Evolutionary conservation across 495 filamentous ascomycete genomes (phyloP).

Genomic region (Penicilliopsis zonata): DNA sequence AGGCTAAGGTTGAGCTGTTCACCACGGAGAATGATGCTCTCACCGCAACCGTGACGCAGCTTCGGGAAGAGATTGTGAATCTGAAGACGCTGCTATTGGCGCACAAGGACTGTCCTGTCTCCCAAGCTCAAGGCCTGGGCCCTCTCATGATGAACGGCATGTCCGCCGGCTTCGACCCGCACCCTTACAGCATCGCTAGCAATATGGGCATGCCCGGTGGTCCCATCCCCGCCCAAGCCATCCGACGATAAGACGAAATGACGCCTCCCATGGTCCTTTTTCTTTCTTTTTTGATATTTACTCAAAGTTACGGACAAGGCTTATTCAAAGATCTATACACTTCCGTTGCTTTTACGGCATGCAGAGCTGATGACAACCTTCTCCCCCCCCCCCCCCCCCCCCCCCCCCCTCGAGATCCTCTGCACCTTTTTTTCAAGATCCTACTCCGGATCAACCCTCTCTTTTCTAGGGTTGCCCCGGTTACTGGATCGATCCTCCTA

Average conservation of each 20-base stretch:
- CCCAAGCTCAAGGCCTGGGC: conserved; percentile 72
- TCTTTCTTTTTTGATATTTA: too few relatives aligned
- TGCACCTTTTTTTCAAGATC: too few relatives aligned
- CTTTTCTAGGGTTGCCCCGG: too few relatives aligned
- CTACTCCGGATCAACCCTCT: too few relatives aligned
- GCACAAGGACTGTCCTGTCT: conserved; percentile 94
- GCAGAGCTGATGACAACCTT: too few relatives aligned
- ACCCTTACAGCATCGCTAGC: conserved; percentile 24
- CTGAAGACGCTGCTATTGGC: conserved; percentile 87
- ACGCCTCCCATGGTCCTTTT: too few relatives aligned
- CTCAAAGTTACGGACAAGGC: too few relatives aligned
- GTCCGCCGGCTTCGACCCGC: conserved; percentile 23
- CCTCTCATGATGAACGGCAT: conserved; percentile 53
- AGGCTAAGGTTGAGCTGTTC: conserved; percentile 88
- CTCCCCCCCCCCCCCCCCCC: too few relatives aligned
- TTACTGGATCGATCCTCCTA: too few relatives aligned
- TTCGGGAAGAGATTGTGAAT: conserved; percentile 90
- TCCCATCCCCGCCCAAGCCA: conserved; percentile 26
- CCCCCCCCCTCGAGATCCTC: too few relatives aligned
- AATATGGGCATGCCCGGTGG: conserved; percentile 29
- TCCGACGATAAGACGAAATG: conserved; percentile 16
- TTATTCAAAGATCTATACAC: neutral
- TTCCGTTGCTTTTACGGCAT: neutral
- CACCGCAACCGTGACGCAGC: conserved; percentile 63
- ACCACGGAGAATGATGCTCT: conserved; percentile 83